These are phyloP conservation scores for Bryopsis sp. DNA, from an alignment of 139 green algal species.

Conservation along the genomic window DNA sequence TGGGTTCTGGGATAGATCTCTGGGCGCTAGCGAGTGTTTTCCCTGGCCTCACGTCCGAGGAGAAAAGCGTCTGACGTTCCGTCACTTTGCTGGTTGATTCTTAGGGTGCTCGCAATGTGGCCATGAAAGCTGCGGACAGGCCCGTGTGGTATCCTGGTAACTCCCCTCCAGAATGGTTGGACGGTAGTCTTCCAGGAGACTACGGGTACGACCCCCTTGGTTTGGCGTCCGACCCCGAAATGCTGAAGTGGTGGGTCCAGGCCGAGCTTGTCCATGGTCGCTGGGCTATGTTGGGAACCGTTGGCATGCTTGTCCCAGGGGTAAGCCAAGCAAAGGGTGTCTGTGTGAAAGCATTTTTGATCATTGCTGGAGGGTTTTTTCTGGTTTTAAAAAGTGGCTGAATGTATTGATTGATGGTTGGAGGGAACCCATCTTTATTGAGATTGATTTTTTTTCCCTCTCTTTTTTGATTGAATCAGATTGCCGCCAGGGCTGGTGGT, in stretches of 20 bases:
- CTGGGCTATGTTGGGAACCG: slow-evolving; percentile 65
- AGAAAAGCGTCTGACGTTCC: too few relatives aligned
- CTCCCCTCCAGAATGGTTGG: slow-evolving; percentile 2
- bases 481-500: slow-evolving; percentile 60
- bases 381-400: too few relatives aligned
- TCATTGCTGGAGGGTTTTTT: too few relatives aligned
- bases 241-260: slow-evolving; percentile 48
- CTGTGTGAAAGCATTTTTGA: not conserved
- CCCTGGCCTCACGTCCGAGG: too few relatives aligned
- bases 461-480: too few relatives aligned
- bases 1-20: too few relatives aligned
- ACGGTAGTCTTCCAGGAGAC: slow-evolving; percentile 18
- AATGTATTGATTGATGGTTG: too few relatives aligned
- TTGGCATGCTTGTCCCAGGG: slow-evolving; percentile 46
- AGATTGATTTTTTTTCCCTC: too few relatives aligned
- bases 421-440: too few relatives aligned
- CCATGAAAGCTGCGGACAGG: not conserved
- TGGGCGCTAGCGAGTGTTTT: too few relatives aligned
- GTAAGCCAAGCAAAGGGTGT: not conserved
- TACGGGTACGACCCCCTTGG: slow-evolving; percentile 79
- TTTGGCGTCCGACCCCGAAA: slow-evolving; percentile 51
- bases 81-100: too few relatives aligned
- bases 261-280: slow-evolving; percentile 56
- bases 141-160: slow-evolving; percentile 17
- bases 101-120: too few relatives aligned